These are phyloP conservation scores for Cutaneotrichosporon spelunceum DNA, from an alignment of 1,284 basidiomycete genomes.

Conservation along the genomic window DNA sequence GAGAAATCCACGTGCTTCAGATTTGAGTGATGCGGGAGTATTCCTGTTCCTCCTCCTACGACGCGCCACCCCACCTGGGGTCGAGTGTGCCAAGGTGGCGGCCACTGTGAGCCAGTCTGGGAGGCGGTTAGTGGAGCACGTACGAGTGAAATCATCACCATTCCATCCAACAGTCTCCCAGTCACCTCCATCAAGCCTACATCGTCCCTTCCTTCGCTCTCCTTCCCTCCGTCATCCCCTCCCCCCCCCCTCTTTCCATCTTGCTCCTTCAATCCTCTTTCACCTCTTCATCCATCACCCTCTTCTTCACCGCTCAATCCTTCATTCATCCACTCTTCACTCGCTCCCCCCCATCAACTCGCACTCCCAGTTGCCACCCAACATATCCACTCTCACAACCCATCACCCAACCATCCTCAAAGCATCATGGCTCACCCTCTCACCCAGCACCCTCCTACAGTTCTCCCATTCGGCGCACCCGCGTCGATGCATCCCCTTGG, in stretches of 20 bases:
- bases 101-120: no score
- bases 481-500: conserved; percentile 40
- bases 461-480: conserved; percentile 41
- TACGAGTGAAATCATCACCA: no score
- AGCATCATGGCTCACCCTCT: conserved; percentile 44
- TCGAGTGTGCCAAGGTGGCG: no score
- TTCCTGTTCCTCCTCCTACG: no score
- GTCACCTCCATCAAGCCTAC: neutral
- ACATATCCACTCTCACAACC: neutral
- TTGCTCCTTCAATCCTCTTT: neutral
- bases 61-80: neutral
- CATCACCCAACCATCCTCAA: no score
- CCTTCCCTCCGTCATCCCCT: neutral
- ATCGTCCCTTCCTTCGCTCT: neutral
- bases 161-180: neutral
- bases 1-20: conserved; percentile 3
- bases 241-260: neutral
- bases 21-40: conserved; percentile 1
- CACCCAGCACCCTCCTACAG: conserved; percentile 45
- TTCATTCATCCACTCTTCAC: no score
- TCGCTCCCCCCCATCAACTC: no score
- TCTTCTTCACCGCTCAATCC: neutral
- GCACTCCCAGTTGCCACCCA: conserved; percentile 3
- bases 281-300: no score
- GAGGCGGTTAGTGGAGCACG: no score